phyloP scores from a whole-genome alignment of 106 monocot genomes.

The Allium cepa region DNA sequence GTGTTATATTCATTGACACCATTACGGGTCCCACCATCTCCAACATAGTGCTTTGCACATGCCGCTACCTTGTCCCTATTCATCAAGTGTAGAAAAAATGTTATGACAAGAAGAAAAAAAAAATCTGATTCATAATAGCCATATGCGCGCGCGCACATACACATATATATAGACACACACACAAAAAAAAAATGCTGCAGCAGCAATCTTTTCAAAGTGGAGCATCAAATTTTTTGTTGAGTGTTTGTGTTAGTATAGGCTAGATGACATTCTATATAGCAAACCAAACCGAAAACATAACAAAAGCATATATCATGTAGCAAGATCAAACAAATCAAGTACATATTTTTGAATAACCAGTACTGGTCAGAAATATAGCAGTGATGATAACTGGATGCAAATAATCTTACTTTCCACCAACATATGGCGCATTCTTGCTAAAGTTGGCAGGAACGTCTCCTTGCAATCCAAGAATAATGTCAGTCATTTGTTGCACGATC shows the following conservation, averaged over 20 bases:
- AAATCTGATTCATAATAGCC: not conserved
- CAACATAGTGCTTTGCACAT: constrained; percentile 71
- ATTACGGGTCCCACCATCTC: constrained; percentile 52
- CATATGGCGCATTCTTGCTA: constrained; percentile 40
- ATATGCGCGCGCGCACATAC: no score
- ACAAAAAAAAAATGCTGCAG: no score
- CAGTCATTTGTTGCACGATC: constrained; percentile 64
- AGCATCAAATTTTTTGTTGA: no score
- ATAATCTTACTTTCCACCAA: constrained; percentile 53
- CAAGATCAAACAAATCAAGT: no score
- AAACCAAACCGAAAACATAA: no score
- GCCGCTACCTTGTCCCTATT: constrained; percentile 50
- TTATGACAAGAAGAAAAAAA: not conserved
- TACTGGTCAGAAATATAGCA: no score
- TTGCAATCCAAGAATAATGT: constrained; percentile 62
- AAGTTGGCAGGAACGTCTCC: constrained; percentile 43
- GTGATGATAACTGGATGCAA: not conserved
- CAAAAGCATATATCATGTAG: no score
- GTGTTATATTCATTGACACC: constrained; percentile 68
- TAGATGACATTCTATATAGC: no score
- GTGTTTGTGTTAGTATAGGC: no score
- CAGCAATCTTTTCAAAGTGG: no score
- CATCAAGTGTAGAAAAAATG: not conserved
- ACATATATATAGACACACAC: no score
- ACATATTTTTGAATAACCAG: no score